Base-by-base conservation (phyloP, 805 yeast genomes). In the Kregervanrija delftensis region DNA sequence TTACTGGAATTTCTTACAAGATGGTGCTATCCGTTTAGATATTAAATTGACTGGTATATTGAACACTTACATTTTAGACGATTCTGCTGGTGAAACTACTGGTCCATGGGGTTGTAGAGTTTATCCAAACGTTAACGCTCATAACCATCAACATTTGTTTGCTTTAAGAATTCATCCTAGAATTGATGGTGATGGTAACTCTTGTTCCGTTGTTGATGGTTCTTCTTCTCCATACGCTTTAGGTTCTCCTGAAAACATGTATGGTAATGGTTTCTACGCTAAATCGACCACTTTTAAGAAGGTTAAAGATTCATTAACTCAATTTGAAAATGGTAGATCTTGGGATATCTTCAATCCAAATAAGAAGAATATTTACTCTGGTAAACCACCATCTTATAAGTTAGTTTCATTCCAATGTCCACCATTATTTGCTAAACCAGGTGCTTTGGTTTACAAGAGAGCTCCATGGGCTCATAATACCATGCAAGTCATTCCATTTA, bases 111-210 rank as follows among this genome's bases (percentile, higher is more conserved):
- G 91, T 47, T 82, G 91, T 31, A 71, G 73, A 55, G 91, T 85
- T 43, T 84, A 83, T 63, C 93, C 93, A 47, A 76, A 77, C 52
- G 86, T 81, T 45, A 83, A 83, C 58, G 95, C 95, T 36, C 91
- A 85, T 68, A 84, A 85, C 65, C 95, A 85, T 67, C 95, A 86
- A 73, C 93, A 85, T 68, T 66, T 85, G 68, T 85, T 85, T 65
- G 76, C 87, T 14, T 71, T 85, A 53, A 76, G 95, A 71, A 61
- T 85, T 52, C 86, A 86, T 60, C 91, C 95, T 53, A 76, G 88
- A 72, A 68, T 85, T 49, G 93, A 85, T 54, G 93, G 93, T 57
- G 85, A 80, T 50, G 78, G 78, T 54, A 86, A 85, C 70, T 81
- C 90, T 42, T 83, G 81, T 44, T 83, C 83, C 35, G 72, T 72